These are phyloP conservation scores for Umbelopsis vinacea DNA, from an alignment of 192 early-diverging fungal species.

Conservation along the genomic window DNA sequence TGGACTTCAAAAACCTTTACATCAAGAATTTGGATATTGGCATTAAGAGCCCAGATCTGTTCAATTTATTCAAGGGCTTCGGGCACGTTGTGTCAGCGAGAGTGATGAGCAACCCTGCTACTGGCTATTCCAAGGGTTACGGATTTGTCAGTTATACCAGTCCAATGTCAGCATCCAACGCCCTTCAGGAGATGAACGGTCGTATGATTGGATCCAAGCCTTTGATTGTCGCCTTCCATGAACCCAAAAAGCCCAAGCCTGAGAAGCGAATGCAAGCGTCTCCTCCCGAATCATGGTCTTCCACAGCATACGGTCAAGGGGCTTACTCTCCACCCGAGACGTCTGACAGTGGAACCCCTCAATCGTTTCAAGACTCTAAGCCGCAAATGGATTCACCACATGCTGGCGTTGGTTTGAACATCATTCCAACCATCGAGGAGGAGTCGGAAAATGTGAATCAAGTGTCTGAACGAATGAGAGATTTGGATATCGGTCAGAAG, in stretches of 20 bases:
- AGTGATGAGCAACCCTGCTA: constrained; percentile 75
- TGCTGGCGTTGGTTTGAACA: background rate
- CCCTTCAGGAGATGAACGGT: constrained; percentile 90
- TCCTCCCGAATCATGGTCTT: background rate
- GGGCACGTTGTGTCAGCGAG: constrained; percentile 91
- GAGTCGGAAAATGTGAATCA: background rate
- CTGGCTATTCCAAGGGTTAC: constrained; percentile 81
- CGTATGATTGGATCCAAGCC: constrained; percentile 81
- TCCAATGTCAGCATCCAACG: constrained; percentile 89
- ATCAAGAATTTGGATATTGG: constrained; percentile 95
- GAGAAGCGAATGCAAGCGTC: constrained; percentile 1
- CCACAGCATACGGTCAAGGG: background rate
- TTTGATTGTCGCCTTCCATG: constrained; percentile 89
- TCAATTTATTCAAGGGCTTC: constrained; percentile 88
- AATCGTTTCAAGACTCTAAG: background rate
- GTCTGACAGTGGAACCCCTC: background rate
- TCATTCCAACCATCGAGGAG: background rate
- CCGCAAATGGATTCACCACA: background rate
- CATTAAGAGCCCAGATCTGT: constrained; percentile 92
- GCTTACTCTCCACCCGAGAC: background rate
- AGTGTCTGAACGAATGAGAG: constrained; percentile 1
- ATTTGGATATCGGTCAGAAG: constrained; percentile 10
- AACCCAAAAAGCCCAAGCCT: constrained; percentile 85
- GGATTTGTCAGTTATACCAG: constrained; percentile 94
- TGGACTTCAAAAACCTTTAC: constrained; percentile 82